These are phyloP conservation scores for Trichoderma sp. DNA, from an alignment of 2,329 filamentous ascomycete genomes.

Conservation along the genomic window DNA sequence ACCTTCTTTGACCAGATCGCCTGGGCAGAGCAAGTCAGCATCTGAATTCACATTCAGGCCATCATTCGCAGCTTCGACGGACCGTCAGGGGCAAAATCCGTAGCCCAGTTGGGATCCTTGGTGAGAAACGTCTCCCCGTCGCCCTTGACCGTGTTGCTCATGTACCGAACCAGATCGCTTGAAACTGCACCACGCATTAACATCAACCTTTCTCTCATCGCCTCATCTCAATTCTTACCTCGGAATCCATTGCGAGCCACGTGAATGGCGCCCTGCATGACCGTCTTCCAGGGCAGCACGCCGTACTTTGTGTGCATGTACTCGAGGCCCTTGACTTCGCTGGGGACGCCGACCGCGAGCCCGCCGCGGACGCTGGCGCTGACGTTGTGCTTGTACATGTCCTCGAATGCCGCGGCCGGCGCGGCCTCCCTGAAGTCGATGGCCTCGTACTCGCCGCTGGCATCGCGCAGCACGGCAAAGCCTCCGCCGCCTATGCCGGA, in stretches of 20 bases:
- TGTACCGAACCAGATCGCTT: slow-evolving; percentile 74
- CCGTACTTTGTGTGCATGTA: slow-evolving; percentile 76
- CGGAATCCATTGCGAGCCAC: slow-evolving; percentile 74
- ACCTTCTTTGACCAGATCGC: slow-evolving; percentile 68
- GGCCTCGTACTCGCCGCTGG: slow-evolving; percentile 76
- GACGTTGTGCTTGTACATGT: slow-evolving; percentile 80
- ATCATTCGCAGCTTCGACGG: background rate
- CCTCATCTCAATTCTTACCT: slow-evolving; percentile 35
- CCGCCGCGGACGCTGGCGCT: slow-evolving; percentile 70
- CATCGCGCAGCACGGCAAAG: slow-evolving; percentile 78
- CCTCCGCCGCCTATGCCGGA: slow-evolving; percentile 86
- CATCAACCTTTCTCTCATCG: background rate
- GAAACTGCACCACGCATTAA: slow-evolving; percentile 53
- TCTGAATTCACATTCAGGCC: background rate
- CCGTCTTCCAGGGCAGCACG: slow-evolving; percentile 67
- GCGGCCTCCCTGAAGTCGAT: slow-evolving; percentile 91
- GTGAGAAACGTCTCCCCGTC: slow-evolving; percentile 63
- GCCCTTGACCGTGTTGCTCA: slow-evolving; percentile 53
- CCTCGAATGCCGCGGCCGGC: slow-evolving; percentile 74
- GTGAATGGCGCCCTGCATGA: slow-evolving; percentile 73
- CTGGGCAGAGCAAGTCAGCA: slow-evolving; percentile 34
- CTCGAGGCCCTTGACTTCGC: slow-evolving; percentile 77
- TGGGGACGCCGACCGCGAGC: slow-evolving; percentile 70
- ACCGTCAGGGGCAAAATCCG: slow-evolving; percentile 85
- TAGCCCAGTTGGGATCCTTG: slow-evolving; percentile 75